Percentiles rank a stretch among this genome's conserved stretches.
phyloP scores from a whole-genome alignment of 164 flowering plant genomes.

The Hamamelis virginiana region DNA sequence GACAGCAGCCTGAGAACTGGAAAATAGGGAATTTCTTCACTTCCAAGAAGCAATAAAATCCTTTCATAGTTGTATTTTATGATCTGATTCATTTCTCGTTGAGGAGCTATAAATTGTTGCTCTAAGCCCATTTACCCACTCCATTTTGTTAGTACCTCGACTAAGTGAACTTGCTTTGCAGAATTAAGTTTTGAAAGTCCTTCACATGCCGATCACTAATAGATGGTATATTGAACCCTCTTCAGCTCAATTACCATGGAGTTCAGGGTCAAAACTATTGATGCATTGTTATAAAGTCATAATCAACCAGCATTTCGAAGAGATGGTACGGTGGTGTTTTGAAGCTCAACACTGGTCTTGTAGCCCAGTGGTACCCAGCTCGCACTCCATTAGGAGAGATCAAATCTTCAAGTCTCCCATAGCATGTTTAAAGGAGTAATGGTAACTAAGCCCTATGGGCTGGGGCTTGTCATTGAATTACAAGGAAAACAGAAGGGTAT shows the following conservation, averaged over 20 bases:
- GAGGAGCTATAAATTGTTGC: background rate
- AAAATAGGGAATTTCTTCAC: background rate
- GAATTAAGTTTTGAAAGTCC: background rate
- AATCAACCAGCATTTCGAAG: slow-evolving; percentile 57
- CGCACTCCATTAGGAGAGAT: no score
- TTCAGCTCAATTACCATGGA: background rate
- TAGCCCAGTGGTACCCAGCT: no score
- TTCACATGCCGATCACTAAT: background rate
- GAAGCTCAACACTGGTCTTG: no score
- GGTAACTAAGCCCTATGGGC: no score
- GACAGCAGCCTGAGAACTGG: background rate
- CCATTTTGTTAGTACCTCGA: background rate
- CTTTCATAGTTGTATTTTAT: no score
- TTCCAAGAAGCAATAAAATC: background rate
- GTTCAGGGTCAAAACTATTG: slow-evolving; percentile 3
- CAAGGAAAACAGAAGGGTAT: no score
- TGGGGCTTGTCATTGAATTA: no score
- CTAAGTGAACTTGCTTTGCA: background rate
- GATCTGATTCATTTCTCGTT: background rate
- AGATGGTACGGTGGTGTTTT: slow-evolving; percentile 73
- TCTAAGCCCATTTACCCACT: background rate
- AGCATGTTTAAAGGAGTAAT: no score
- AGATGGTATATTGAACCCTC: background rate
- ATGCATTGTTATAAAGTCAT: slow-evolving; percentile 14
- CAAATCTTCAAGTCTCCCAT: no score